Base-by-base conservation (phyloP, 2,329 filamentous ascomycete species). In the Leptographium procerum region DNA sequence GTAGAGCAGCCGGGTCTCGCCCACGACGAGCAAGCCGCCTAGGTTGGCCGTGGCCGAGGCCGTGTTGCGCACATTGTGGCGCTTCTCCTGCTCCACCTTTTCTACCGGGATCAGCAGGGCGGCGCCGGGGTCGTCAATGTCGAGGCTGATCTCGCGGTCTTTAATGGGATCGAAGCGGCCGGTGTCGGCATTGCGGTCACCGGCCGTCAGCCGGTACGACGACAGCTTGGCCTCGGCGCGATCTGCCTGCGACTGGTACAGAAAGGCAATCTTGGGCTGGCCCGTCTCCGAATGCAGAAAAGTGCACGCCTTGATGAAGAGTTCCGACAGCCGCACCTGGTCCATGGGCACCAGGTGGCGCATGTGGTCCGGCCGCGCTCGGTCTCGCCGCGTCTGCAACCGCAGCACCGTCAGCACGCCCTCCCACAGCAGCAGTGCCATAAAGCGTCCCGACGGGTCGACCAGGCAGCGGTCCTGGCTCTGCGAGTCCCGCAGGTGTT, bases 1-100 rank as follows among this genome's bases (percentile, higher is more conserved):
- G 69, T 97, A 97, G 10, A 86, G 83, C 60, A 99, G 81, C 2
- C 85, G 84, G 0, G 89, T 95, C 72, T 91, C 88, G 24, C 88
- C 88, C 9, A 92, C 78, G 2, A 91, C 81, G 48, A 94, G 76
- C 4, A 91, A 71, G 7, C 89, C 89, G 16, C 87, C 87, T 52
- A 83, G 65, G 60, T 84, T 79, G n/a, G 82, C 78, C 58, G 77
- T 79, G 5, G 77, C 73, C 13, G 74, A 71, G 29, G 77, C 73
- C 29, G 73, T 75, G 60, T 84, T 80, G 60, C 81, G 78, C 33
- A 81, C 76, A 64, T 83, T 77, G 66, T 86, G 83, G 57, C 83
- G 75, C 66, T 84, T 85, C 52, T 80, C 77, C 43, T 79, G 76
- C 24, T 81, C 74, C 19, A 74, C 72, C 56, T 75, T 75, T 0